Conservation (phyloP, 139 green algal species). For the Nannochloris sp. region DNA sequence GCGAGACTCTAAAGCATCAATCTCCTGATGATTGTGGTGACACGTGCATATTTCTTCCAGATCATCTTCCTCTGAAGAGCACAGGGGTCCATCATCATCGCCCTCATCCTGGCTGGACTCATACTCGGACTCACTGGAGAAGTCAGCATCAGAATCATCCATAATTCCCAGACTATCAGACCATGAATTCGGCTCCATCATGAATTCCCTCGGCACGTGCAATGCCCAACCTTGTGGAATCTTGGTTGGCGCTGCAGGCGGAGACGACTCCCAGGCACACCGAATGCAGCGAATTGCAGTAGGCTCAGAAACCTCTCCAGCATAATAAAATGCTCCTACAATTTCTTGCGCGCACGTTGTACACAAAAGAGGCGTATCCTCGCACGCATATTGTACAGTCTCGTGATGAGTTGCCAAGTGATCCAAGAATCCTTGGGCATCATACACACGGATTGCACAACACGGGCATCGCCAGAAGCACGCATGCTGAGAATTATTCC, state of each 20-base stretch:
- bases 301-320: conserved; percentile 16
- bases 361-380: conserved; percentile 17
- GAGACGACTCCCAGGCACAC: conserved; percentile 20
- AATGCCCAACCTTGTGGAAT: conserved; percentile 16
- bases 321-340: conserved; percentile 23
- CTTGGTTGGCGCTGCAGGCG: neutral
- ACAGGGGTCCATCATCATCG: neutral
- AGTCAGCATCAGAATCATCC: neutral
- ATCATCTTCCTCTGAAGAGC: neutral
- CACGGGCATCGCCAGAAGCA: conserved; percentile 27
- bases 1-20: conserved; percentile 8
- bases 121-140: neutral
- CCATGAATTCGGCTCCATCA: conserved; percentile 7
- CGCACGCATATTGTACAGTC: conserved; percentile 18
- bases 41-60: neutral
- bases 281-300: conserved; percentile 19
- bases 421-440: conserved; percentile 10
- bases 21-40: neutral
- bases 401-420: conserved; percentile 24
- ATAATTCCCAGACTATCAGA: conserved; percentile 3
- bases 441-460: conserved; percentile 18
- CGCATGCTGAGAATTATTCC: conserved; percentile 5
- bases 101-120: neutral
- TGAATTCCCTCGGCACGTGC: conserved; percentile 12
- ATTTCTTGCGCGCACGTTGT: conserved; percentile 22